These are phyloP conservation scores for Prunella vulgaris DNA, from an alignment of 257 asterid species.

Conservation along the genomic window DNA sequence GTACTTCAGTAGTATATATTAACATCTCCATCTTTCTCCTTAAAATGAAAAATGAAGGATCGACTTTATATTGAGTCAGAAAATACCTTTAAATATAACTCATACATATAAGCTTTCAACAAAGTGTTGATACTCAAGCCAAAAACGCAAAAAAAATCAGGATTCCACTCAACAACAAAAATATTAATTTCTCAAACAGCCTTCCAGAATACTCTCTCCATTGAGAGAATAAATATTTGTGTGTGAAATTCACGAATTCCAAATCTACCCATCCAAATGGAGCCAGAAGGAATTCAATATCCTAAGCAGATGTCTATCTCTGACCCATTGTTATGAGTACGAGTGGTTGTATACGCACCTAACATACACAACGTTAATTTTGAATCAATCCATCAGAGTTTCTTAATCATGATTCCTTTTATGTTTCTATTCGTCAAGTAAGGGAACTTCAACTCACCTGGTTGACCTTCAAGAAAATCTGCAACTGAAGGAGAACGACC, in stretches of 20 bases:
- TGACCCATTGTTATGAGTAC: constrained; percentile 70
- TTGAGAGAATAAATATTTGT: too few species aligned
- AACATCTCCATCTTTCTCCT: constrained; percentile 42
- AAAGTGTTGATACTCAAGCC: constrained; percentile 7
- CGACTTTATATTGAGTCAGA: constrained; percentile 2
- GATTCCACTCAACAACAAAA: constrained; percentile 43
- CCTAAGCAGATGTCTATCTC: constrained; percentile 62
- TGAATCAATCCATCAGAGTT: neutral
- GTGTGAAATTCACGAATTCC: too few species aligned
- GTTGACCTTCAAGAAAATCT: constrained; percentile 65
- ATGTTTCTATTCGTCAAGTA: too few species aligned
- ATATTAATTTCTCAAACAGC: constrained; percentile 74
- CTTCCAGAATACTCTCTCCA: constrained; percentile 82
- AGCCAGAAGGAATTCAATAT: constrained; percentile 65
- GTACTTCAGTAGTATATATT: constrained; percentile 49
- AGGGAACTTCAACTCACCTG: constrained; percentile 37
- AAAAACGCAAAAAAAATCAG: neutral
- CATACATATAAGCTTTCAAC: neutral
- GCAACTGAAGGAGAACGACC: constrained; percentile 56
- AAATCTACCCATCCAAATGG: too few species aligned
- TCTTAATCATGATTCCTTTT: neutral
- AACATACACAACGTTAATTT: constrained; percentile 21
- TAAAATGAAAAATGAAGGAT: constrained; percentile 9
- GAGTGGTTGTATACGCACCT: constrained; percentile 97
- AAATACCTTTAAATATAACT: neutral